Base-by-base conservation (phyloP, 108 stramenopile genomes). In the Pseudonitzschia pungens region DNA sequence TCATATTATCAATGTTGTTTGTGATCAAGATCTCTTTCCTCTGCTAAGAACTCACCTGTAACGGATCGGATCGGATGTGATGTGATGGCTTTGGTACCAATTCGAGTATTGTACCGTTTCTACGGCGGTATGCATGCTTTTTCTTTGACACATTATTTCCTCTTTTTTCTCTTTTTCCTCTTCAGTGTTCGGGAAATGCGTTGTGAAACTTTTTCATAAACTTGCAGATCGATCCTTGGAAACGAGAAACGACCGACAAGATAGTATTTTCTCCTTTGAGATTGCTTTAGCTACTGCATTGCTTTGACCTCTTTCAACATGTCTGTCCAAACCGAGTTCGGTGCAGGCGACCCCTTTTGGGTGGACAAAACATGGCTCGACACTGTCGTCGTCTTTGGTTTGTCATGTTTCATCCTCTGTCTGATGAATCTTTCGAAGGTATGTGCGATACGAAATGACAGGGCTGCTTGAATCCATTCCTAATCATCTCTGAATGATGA, bases 351-450 rank as follows among this genome's bases (percentile, higher is more conserved):
- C 69, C 71, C 70, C n/a, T 41, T 74, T 58, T 83, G 69, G 73
- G 71, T 86, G 26, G 85, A 86, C 59, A 29, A 83, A 21, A 76
- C 74, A 41, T 86, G 86, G 86, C 73, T 86, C 26, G 83, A 86
- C 44, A 83, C 86, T 26, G 71, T 83, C 26, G 81, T 83, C 31
- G 80, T 83, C n/a, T 57, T 81, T 24, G 86, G 86, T 31, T 60
- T 86, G 41, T 79, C 83, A 31, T 86, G 82, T 62, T 86, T 86
- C 69, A 70, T 86, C 36, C 70, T 86, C 2, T 86, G 86, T 67
- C 73, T 86, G 45, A 83, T 80, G 83, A 63, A 69, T 22, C 86
- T 86, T 18, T 77, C 77, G 40, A 81, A 83, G 72, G 83, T 78
- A 68, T 24, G 58, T 7, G 15, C 58, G 27, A 32, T 59, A 2